Evolutionary conservation across 768 basidiomycete genomes (phyloP), one percentile per base, ranked within the genome.

Genomic region (Amyloporia xantha): DNA sequence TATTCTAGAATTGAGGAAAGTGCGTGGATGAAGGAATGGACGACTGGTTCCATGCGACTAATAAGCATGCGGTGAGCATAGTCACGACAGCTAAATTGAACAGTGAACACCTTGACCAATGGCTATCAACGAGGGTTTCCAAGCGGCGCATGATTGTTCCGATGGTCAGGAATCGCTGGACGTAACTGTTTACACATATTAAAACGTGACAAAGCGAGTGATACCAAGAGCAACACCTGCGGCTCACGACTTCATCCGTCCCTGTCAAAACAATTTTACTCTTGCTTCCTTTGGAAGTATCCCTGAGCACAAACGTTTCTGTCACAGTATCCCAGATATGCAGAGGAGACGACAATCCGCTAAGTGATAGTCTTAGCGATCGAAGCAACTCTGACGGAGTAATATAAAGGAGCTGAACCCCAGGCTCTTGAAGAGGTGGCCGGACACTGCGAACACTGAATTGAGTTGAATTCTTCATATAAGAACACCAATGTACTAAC

Each of bases 141-240:
- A 91, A 59, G 19, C 89, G 76, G 39, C 87, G 78, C 33, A 86
- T 60, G 2, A 82, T 62, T 0, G 79, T 79, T 5, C 89, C 89
- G 41, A 91, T 81, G 5, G 69, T 73, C 25, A 87, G 52, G 62
- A 91, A 91, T 5, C 82, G 74, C 30, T 68, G 64, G 20, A 81
- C 62, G 5, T 85, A 60, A 62, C 86, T 89, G 50, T 37, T 15
- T 25, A 13, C 2, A 41, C 7, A 3, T 40, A 30, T 47, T 35
- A 38, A 21, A 21, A 43, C 48, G 21, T 48, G 24, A 51, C 26
- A 25, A 11, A 40, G 35, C 9, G 36, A 24, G 13, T 43, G 33
- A 13, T 23, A 19, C 13, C 19, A 19, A 28, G 5, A 12, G 38
- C 44, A 15, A 23, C 24, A 83, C 88, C 86, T 86, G 45, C 59